These are phyloP conservation scores for Trichoderma sp. DNA, from an alignment of 2,329 filamentous ascomycete species.

Conservation along the genomic window DNA sequence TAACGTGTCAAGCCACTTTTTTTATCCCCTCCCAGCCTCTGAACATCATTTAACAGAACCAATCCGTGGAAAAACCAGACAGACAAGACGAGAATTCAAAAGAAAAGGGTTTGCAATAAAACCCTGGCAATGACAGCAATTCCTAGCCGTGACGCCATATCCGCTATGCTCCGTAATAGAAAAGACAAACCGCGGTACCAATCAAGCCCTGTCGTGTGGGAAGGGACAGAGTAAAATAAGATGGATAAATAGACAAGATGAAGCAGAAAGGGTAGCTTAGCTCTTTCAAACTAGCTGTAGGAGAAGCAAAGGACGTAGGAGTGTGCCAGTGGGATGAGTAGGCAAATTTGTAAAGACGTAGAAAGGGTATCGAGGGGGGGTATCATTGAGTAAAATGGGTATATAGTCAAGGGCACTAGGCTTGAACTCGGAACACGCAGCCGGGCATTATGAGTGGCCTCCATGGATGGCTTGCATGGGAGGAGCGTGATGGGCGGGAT, in stretches of 20 bases:
- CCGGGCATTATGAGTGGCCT: constrained; percentile 46
- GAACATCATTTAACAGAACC: constrained; percentile 1
- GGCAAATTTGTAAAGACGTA: neutral
- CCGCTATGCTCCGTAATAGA: constrained; percentile 41
- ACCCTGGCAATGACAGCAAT: constrained; percentile 26
- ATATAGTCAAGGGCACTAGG: neutral
- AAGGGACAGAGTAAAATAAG: constrained; percentile 20
- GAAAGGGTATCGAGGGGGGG: constrained; percentile 25
- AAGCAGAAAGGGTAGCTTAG: constrained; percentile 21
- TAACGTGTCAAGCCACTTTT: constrained; percentile 16
- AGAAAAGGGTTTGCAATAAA: constrained; percentile 9
- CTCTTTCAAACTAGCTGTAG: constrained; percentile 2
- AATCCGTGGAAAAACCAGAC: constrained; percentile 1
- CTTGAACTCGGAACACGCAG: neutral
- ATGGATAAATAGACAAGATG: constrained; percentile 24
- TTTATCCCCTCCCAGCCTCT: constrained; percentile 8
- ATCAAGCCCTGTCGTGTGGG: constrained; percentile 23
- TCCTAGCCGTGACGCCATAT: constrained; percentile 36
- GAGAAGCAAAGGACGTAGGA: constrained; percentile 19
- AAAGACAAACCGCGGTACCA: constrained; percentile 13
- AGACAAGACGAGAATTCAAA: neutral
- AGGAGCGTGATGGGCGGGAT: constrained; percentile 33
- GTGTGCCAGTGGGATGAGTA: neutral
- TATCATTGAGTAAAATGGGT: constrained; percentile 31
- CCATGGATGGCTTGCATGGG: constrained; percentile 51